Conservation (phyloP, 1,284 basidiomycete species). For the Coriolopsis trogii region DNA sequence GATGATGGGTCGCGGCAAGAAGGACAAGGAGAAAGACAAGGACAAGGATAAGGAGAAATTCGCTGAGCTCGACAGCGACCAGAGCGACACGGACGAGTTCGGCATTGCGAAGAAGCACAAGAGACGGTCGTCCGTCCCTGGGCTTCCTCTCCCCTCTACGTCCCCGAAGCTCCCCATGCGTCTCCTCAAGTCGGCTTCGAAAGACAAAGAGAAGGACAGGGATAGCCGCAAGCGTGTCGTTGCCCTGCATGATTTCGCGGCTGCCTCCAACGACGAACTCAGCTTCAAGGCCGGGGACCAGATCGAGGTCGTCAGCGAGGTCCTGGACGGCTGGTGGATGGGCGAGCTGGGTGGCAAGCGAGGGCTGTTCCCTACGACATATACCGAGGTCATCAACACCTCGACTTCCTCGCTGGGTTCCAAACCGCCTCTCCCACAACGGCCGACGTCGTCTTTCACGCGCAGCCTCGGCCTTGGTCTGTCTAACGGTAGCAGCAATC, state of each 20-base stretch:
- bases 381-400: slow-evolving; percentile 56
- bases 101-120: slow-evolving; percentile 24
- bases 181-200: slow-evolving; percentile 50
- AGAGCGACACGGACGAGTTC: slow-evolving; percentile 28
- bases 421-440: slow-evolving; percentile 36
- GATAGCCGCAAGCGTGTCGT: slow-evolving; percentile 53
- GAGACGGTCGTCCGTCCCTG: slow-evolving; percentile 19
- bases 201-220: slow-evolving; percentile 35
- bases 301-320: slow-evolving; percentile 74
- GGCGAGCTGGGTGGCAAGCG: slow-evolving; percentile 69
- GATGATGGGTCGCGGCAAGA: slow-evolving; percentile 61
- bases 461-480: slow-evolving; percentile 14
- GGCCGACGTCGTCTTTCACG: slow-evolving; percentile 16
- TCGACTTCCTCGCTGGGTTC: slow-evolving; percentile 24
- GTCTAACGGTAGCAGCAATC: slow-evolving; percentile 12
- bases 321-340: slow-evolving; percentile 86
- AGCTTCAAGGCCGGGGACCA: slow-evolving; percentile 73
- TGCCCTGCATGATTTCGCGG: slow-evolving; percentile 72
- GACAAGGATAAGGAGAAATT: slow-evolving; percentile 47
- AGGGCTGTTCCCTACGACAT: slow-evolving; percentile 78
- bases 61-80: slow-evolving; percentile 35
- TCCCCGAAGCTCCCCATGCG: slow-evolving; percentile 45
- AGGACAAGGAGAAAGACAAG: slow-evolving; percentile 51
- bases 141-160: slow-evolving; percentile 35
- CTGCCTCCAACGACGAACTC: slow-evolving; percentile 73